Conservation (phyloP, 495 filamentous ascomycete species). For the Thozetella sp. region DNA sequence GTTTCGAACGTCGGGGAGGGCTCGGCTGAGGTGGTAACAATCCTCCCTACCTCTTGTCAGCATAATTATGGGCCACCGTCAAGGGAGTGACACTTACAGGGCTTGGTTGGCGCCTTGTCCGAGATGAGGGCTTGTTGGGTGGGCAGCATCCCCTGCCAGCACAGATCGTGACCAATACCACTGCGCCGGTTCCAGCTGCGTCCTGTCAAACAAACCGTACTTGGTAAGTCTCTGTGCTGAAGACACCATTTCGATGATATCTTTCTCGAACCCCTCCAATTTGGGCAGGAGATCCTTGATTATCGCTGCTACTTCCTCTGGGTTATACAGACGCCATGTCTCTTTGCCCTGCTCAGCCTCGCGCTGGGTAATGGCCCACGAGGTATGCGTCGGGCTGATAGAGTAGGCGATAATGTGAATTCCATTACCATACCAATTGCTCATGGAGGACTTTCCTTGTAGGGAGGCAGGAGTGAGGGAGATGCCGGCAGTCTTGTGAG, state of each 20-base stretch:
- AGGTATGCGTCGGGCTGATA: constrained; percentile 11
- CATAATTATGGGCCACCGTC: not conserved
- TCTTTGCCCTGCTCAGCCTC: constrained; percentile 12
- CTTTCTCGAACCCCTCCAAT: constrained; percentile 13
- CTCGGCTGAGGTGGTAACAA: constrained; percentile 7
- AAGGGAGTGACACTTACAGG: constrained; percentile 12
- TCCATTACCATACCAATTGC: constrained; percentile 23
- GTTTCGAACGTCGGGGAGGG: not conserved
- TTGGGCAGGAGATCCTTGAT: not conserved
- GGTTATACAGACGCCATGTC: constrained; percentile 12
- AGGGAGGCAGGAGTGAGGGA: constrained; percentile 12
- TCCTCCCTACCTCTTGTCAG: constrained; percentile 7
- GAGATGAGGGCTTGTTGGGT: constrained; percentile 24
- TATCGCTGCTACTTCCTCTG: constrained; percentile 3
- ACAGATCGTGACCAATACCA: constrained; percentile 19
- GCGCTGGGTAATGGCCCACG: constrained; percentile 21
- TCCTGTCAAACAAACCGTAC: constrained; percentile 20
- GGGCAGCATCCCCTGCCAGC: constrained; percentile 25
- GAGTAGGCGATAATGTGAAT: constrained; percentile 21
- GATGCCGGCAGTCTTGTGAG: constrained; percentile 6
- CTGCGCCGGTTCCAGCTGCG: constrained; percentile 13
- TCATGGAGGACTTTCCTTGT: constrained; percentile 1
- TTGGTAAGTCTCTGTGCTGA: constrained; percentile 15
- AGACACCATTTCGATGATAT: constrained; percentile 9
- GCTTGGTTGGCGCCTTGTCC: constrained; percentile 28